Evolutionary conservation across 768 basidiomycete genomes (phyloP).

Genomic region (Gautieria morchelliformis): DNA sequence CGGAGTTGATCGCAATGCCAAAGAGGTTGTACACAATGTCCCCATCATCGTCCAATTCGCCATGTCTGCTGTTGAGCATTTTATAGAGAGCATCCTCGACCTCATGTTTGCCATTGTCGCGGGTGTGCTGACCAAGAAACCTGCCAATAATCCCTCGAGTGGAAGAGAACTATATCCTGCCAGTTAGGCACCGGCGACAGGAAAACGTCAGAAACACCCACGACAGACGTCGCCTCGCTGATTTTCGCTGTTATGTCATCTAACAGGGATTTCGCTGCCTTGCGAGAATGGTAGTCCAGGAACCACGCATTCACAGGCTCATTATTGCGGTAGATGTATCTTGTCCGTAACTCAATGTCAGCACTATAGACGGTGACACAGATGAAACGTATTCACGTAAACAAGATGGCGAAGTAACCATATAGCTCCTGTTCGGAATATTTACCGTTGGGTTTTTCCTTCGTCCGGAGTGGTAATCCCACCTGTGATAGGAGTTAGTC

Average conservation of each 20-base stretch:
- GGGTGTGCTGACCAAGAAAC: background rate
- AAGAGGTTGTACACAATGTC: slow-evolving; percentile 60
- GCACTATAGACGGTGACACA: background rate
- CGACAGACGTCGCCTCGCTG: slow-evolving; percentile 34
- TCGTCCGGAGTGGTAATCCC: slow-evolving; percentile 60
- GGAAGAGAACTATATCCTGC: background rate
- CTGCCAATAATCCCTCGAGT: background rate
- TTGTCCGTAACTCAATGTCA: slow-evolving; percentile 18
- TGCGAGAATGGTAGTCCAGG: slow-evolving; percentile 39
- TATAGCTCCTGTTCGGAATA: slow-evolving; percentile 58
- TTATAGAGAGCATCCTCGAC: slow-evolving; percentile 34
- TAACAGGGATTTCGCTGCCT: slow-evolving; percentile 43
- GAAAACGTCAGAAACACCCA: background rate
- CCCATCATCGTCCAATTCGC: slow-evolving; percentile 29
- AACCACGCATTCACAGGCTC: slow-evolving; percentile 51
- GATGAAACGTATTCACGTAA: slow-evolving; percentile 37
- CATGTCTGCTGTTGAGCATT: slow-evolving; percentile 44
- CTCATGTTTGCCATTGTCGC: slow-evolving; percentile 31
- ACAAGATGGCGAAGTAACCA: slow-evolving; percentile 57
- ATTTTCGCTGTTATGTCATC: slow-evolving; percentile 46
- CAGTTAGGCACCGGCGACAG: background rate
- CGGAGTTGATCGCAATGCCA: slow-evolving; percentile 57
- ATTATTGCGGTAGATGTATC: slow-evolving; percentile 69
- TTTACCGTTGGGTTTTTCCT: slow-evolving; percentile 38
- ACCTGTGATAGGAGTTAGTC: slow-evolving; percentile 33